Conservation (phyloP, 352 stramenopile species). For the Globisporangium parvum region DNA sequence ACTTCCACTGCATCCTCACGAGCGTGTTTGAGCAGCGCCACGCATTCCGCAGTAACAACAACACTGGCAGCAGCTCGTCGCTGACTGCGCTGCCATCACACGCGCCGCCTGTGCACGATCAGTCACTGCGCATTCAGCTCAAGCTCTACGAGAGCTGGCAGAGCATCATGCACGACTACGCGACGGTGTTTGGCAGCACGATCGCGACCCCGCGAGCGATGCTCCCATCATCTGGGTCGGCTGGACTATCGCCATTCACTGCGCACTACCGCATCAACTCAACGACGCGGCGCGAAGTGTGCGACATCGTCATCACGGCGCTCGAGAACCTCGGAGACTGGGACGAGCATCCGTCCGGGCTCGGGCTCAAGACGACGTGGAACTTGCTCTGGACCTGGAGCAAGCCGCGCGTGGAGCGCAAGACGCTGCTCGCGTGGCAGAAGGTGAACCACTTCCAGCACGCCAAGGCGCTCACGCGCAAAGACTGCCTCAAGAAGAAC, state of each 20-base stretch:
- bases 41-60: conserved; percentile 10
- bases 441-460: conserved; percentile 94
- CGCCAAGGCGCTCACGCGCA: conserved; percentile 87
- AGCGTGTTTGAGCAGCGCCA: conserved; percentile 55
- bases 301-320: conserved; percentile 69
- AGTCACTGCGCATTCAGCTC: conserved; percentile 56
- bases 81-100: not conserved
- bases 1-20: conserved; percentile 74
- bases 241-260: conserved; percentile 28
- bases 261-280: conserved; percentile 83
- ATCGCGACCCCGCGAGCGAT: conserved; percentile 29
- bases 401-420: conserved; percentile 75
- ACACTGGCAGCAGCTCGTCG: conserved; percentile 3
- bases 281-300: conserved; percentile 67
- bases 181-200: conserved; percentile 63
- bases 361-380: conserved; percentile 87
- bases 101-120: conserved; percentile 20
- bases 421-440: conserved; percentile 88
- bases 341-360: conserved; percentile 68
- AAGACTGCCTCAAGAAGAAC: conserved; percentile 92
- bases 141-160: conserved; percentile 82
- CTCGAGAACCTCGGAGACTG: conserved; percentile 52
- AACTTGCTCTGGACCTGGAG: conserved; percentile 91
- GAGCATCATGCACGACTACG: conserved; percentile 84
- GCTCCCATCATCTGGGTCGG: conserved; percentile 25